phyloP scores from a whole-genome alignment of 257 asterid genomes.

The Solanum lycopersicoides region DNA sequence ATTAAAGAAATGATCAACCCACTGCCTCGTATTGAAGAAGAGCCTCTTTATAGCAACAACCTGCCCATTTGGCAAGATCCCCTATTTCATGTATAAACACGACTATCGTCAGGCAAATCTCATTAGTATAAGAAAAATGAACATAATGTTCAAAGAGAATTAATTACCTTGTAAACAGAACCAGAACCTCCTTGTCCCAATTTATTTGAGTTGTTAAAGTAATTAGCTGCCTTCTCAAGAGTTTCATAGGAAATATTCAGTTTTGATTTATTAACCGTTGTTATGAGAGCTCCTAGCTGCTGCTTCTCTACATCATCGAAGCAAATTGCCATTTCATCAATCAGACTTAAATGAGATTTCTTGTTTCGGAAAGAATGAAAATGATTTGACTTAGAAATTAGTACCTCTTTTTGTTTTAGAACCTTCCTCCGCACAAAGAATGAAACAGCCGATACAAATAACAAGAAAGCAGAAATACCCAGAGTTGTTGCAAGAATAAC shows the following conservation, averaged over 20 bases:
- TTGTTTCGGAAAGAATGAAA: background rate
- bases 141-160: background rate
- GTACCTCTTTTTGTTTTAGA: slow-evolving; percentile 31
- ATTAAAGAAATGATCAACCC: slow-evolving; percentile 79
- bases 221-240: slow-evolving; percentile 56
- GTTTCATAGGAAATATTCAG: slow-evolving; percentile 51
- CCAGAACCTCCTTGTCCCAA: slow-evolving; percentile 82
- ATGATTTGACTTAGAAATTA: background rate
- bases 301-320: slow-evolving; percentile 34
- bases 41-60: slow-evolving; percentile 56
- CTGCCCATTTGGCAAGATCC: slow-evolving; percentile 48
- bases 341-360: background rate
- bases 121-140: slow-evolving; percentile 1
- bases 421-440: slow-evolving; percentile 32
- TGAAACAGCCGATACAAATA: slow-evolving; percentile 14
- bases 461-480: slow-evolving; percentile 25
- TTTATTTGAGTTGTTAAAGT: slow-evolving; percentile 43
- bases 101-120: background rate
- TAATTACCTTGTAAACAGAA: slow-evolving; percentile 64
- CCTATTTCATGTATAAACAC: slow-evolving; percentile 22
- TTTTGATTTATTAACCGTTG: slow-evolving; percentile 35
- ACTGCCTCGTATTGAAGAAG: slow-evolving; percentile 60
- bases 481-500: slow-evolving; percentile 31
- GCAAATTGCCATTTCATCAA: background rate
- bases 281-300: slow-evolving; percentile 40